Percentiles rank a stretch among this genome's conserved stretches.
Conservation (phyloP, 2,329 filamentous ascomycete species). For the Calonectria hongkongensis region DNA sequence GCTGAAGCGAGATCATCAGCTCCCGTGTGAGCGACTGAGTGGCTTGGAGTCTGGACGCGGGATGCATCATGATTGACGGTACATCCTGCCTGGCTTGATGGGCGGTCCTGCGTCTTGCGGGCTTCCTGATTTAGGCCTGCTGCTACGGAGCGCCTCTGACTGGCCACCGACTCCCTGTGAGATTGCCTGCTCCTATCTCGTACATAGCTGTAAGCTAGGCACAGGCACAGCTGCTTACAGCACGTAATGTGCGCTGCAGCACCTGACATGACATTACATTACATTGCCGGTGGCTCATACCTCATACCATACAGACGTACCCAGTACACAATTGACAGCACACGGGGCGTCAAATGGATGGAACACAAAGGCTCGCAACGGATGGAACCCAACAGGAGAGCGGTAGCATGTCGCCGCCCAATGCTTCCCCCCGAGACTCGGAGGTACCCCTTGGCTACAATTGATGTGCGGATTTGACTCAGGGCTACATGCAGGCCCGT, state of each 20-base stretch:
- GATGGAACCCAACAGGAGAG: slow-evolving; percentile 25
- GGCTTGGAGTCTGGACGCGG: slow-evolving; percentile 9
- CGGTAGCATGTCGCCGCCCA: slow-evolving; percentile 33
- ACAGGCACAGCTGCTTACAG: slow-evolving; percentile 31
- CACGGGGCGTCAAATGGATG: slow-evolving; percentile 20
- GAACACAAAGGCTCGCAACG: slow-evolving; percentile 16
- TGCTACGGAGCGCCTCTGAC: slow-evolving; percentile 19
- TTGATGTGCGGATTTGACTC: slow-evolving; percentile 29
- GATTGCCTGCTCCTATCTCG: slow-evolving; percentile 16
- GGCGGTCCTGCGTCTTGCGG: not conserved
- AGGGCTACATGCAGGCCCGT: slow-evolving; percentile 34
- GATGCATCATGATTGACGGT: slow-evolving; percentile 22
- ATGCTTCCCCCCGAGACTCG: slow-evolving; percentile 29
- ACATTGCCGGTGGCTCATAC: slow-evolving; percentile 6
- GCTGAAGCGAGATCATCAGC: slow-evolving; percentile 7
- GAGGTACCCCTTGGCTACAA: slow-evolving; percentile 10
- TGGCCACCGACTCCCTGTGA: slow-evolving; percentile 24
- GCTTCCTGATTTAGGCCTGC: slow-evolving; percentile 21
- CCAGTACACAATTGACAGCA: slow-evolving; percentile 3
- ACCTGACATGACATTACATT: slow-evolving; percentile 19
- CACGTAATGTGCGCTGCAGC: slow-evolving; percentile 26
- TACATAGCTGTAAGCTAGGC: slow-evolving; percentile 14
- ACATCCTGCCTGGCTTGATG: slow-evolving; percentile 6
- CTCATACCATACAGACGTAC: not conserved
- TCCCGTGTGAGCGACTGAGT: slow-evolving; percentile 13